Conservation (phyloP, 371 early-diverging fungal genomes). For the Apophysomyces elegans region DNA sequence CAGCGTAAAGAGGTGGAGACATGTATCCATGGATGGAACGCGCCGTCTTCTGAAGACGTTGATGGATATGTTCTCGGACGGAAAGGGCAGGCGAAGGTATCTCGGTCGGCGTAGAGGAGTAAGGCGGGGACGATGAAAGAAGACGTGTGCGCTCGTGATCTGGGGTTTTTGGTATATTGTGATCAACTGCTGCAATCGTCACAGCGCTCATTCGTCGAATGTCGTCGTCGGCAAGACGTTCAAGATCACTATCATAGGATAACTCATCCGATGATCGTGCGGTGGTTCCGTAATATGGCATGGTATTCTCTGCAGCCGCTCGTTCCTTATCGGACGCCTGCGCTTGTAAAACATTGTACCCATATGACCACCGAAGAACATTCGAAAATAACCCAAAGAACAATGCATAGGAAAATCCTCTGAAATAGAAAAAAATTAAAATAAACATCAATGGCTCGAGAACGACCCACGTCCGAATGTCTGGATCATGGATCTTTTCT, state of each 20-base stretch:
- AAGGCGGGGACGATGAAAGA: constrained; percentile 1
- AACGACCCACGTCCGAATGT: neutral
- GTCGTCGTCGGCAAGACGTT: neutral
- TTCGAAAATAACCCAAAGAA: constrained; percentile 80
- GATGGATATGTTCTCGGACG: neutral
- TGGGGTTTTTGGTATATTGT: neutral
- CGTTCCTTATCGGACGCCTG: neutral
- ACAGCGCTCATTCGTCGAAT: neutral
- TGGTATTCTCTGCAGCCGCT: neutral
- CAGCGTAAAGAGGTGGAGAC: constrained; percentile 71
- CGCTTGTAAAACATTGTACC: constrained; percentile 60
- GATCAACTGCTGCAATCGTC: neutral
- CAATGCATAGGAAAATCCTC: constrained; percentile 78
- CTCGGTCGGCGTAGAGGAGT: constrained; percentile 7
- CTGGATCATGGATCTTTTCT: neutral
- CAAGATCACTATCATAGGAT: constrained; percentile 4
- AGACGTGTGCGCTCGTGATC: neutral
- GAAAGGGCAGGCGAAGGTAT: neutral
- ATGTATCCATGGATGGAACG: constrained; percentile 35
- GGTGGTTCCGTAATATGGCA: neutral
- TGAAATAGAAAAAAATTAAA: constrained; percentile 19
- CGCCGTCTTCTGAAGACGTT: neutral
- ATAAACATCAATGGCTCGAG: neutral
- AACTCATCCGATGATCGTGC: neutral
- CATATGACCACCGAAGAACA: constrained; percentile 78